Conservation (phyloP, 2,329 filamentous ascomycete species). For the Macrophomina phaseolina region DNA sequence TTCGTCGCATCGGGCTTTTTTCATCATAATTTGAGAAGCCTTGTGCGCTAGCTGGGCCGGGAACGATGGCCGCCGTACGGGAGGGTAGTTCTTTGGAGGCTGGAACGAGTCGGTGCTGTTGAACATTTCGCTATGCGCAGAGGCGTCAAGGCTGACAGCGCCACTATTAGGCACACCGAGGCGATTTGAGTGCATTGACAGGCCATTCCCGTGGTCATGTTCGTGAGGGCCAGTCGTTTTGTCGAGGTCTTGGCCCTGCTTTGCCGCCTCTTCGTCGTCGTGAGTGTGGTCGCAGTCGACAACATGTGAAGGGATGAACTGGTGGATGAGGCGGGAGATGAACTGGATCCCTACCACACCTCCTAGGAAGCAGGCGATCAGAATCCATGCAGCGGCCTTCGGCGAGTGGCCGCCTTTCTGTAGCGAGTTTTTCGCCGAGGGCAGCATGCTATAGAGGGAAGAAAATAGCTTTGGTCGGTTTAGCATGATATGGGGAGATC, state of each 20-base stretch:
- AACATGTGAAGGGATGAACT: constrained; percentile 76
- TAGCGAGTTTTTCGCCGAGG: constrained; percentile 81
- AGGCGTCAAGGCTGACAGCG: constrained; percentile 22
- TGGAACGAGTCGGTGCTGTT: constrained; percentile 22
- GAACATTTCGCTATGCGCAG: constrained; percentile 18
- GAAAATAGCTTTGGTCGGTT: constrained; percentile 76
- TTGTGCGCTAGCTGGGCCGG: constrained; percentile 48
- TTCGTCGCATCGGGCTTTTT: constrained; percentile 60
- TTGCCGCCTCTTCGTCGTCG: constrained; percentile 53
- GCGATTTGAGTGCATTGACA: constrained; percentile 29
- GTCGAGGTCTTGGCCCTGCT: constrained; percentile 29
- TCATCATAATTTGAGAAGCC: constrained; percentile 57
- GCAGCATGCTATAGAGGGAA: constrained; percentile 89
- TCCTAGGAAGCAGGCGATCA: constrained; percentile 72
- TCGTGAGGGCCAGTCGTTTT: constrained; percentile 31
- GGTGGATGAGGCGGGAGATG: constrained; percentile 74
- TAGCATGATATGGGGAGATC: constrained; percentile 27
- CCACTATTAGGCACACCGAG: constrained; percentile 25
- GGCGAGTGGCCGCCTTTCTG: constrained; percentile 70
- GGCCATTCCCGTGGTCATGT: constrained; percentile 34
- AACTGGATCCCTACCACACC: constrained; percentile 79
- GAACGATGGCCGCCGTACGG: constrained; percentile 45
- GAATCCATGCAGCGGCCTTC: constrained; percentile 68
- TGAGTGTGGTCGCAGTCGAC: constrained; percentile 82
- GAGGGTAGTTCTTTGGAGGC: background rate